Conservation (phyloP, 2,329 filamentous ascomycete species). For the Fusarium robinianum region DNA sequence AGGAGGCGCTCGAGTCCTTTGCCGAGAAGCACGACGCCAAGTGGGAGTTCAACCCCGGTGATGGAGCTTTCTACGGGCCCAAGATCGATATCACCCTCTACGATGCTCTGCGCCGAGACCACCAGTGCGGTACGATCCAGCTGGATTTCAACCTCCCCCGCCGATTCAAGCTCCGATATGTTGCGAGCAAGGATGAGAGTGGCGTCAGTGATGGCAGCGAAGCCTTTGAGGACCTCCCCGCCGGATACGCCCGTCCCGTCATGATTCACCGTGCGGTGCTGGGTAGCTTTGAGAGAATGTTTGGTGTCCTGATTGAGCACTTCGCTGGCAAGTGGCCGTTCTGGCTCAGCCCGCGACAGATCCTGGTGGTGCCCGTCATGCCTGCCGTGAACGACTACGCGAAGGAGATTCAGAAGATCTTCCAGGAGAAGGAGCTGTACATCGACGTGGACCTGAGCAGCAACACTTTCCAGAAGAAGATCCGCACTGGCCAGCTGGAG, state of each 20-base stretch:
- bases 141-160: conserved; percentile 80
- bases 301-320: conserved; percentile 81
- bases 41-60: conserved; percentile 92
- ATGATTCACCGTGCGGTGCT: conserved; percentile 86
- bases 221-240: conserved; percentile 53
- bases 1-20: conserved; percentile 79
- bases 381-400: conserved; percentile 81
- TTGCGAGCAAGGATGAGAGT: conserved; percentile 57
- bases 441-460: conserved; percentile 63
- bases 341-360: conserved; percentile 84
- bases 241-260: conserved; percentile 77
- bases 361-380: conserved; percentile 64
- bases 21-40: conserved; percentile 61
- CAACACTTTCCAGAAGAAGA: conserved; percentile 90
- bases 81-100: conserved; percentile 98
- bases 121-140: conserved; percentile 76
- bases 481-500: conserved; percentile 76
- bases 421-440: conserved; percentile 70
- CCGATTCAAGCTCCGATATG: conserved; percentile 48
- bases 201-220: conserved; percentile 51
- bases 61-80: conserved; percentile 97
- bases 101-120: conserved; percentile 77
- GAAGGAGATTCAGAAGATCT: conserved; percentile 70
- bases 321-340: conserved; percentile 89
- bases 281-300: conserved; percentile 68